Evolutionary conservation across 139 green algal genomes (phyloP).

Genomic region (Haematococcus lacustris): DNA sequence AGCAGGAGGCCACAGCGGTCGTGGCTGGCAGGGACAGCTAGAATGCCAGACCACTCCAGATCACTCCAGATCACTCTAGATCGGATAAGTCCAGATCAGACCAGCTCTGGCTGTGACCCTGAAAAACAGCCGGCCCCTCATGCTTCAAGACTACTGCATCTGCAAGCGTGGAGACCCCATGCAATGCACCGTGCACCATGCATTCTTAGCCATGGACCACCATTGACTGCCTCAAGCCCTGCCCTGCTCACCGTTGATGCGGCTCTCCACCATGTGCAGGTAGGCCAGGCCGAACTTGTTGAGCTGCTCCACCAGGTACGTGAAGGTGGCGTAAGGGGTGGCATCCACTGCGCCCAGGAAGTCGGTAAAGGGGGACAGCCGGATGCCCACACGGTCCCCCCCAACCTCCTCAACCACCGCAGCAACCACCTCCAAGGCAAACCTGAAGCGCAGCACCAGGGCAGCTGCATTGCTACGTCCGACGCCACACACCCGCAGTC

Average conservation of each 20-base stretch:
- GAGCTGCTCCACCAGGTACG: slow-evolving; percentile 10
- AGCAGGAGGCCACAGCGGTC: too few relatives aligned
- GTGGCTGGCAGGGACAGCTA: too few relatives aligned
- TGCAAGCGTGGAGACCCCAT: too few relatives aligned
- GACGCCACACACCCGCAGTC: not conserved
- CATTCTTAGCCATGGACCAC: too few relatives aligned
- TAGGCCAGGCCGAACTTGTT: slow-evolving; percentile 57
- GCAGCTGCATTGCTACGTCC: not conserved
- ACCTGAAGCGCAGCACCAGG: slow-evolving; percentile 10
- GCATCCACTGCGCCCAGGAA: slow-evolving; percentile 34
- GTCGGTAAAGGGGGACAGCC: slow-evolving; percentile 58
- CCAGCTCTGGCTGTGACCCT: too few relatives aligned
- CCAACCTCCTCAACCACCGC: slow-evolving; percentile 46
- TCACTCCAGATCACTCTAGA: too few relatives aligned
- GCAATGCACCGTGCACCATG: too few relatives aligned
- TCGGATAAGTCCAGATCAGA: too few relatives aligned
- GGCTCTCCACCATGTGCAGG: slow-evolving; percentile 67
- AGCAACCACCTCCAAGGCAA: slow-evolving; percentile 43
- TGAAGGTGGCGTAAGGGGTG: slow-evolving; percentile 29
- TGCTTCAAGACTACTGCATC: too few relatives aligned
- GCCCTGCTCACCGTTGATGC: slow-evolving; percentile 48
- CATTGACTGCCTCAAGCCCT: too few relatives aligned
- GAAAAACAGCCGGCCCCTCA: too few relatives aligned
- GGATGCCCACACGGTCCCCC: slow-evolving; percentile 55
- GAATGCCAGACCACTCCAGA: too few relatives aligned